These are phyloP conservation scores for Podaxis carcinomalis DNA, from an alignment of 768 basidiomycete species.

Conservation along the genomic window DNA sequence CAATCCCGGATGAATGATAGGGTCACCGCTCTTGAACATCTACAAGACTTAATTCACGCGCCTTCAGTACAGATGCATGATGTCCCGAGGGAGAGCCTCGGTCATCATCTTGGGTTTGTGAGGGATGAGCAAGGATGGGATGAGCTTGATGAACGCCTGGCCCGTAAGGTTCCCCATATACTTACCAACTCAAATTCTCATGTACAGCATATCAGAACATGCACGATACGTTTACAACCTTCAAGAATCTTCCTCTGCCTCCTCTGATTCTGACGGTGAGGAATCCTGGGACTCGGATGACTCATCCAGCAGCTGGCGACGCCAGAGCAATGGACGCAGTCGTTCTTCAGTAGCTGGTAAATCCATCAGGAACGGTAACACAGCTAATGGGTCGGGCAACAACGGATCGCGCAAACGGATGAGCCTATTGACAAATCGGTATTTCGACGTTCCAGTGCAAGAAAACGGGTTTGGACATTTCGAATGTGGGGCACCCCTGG, in stretches of 20 bases:
- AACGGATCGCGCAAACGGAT: conserved; percentile 43
- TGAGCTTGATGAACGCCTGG: conserved; percentile 64
- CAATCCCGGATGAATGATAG: conserved; percentile 13
- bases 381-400: conserved; percentile 18
- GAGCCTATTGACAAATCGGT: conserved; percentile 63
- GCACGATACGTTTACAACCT: conserved; percentile 59
- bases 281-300: conserved; percentile 54
- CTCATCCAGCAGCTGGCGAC: conserved; percentile 28
- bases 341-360: neutral
- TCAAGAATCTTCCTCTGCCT: conserved; percentile 42
- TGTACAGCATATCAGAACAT: conserved; percentile 42
- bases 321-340: conserved; percentile 16
- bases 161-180: conserved; percentile 46
- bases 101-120: conserved; percentile 55
- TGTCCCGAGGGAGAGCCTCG: conserved; percentile 69
- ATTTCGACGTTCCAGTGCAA: conserved; percentile 44
- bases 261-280: conserved; percentile 28
- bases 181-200: neutral
- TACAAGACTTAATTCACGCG: conserved; percentile 49
- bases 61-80: conserved; percentile 87
- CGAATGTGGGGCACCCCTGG: conserved; percentile 26
- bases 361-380: conserved; percentile 13
- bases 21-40: conserved; percentile 35
- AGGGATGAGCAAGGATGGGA: conserved; percentile 49
- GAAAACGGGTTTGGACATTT: conserved; percentile 41